phyloP scores from a whole-genome alignment of 352 stramenopile species.

The Globisporangium splendens region DNA sequence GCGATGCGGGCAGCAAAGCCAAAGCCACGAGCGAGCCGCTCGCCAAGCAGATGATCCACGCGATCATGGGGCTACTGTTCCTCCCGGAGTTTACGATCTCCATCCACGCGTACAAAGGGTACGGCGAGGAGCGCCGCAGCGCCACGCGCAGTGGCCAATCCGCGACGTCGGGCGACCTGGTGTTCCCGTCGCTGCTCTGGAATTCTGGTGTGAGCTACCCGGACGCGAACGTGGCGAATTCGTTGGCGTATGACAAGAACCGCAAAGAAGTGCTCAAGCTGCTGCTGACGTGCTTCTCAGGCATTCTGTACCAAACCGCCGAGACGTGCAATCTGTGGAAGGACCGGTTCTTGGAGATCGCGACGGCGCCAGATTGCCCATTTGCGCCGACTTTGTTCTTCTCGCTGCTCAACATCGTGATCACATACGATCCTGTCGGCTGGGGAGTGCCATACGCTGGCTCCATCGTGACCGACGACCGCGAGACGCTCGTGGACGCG shows the following conservation, averaged over 20 bases:
- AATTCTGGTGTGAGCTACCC: conserved; percentile 77
- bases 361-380: conserved; percentile 85
- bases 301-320: conserved; percentile 93
- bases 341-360: conserved; percentile 90
- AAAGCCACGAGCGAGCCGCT: conserved; percentile 31
- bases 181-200: conserved; percentile 81
- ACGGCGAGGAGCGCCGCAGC: conserved; percentile 68
- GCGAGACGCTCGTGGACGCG: conserved; percentile 90
- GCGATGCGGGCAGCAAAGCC: conserved; percentile 16
- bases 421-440: conserved; percentile 92
- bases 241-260: conserved; percentile 90
- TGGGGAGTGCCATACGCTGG: conserved; percentile 88
- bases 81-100: conserved; percentile 85
- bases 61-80: conserved; percentile 85
- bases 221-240: conserved; percentile 66
- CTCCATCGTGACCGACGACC: conserved; percentile 87
- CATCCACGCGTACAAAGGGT: conserved; percentile 81
- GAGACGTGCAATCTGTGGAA: conserved; percentile 90
- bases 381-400: conserved; percentile 96
- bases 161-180: conserved; percentile 31
- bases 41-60: conserved; percentile 75
- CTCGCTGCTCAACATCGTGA: conserved; percentile 94
- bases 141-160: conserved; percentile 44
- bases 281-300: conserved; percentile 92
- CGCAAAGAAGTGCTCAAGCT: conserved; percentile 95